Evolutionary conservation across 1,139 yeast genomes (phyloP), one percentile per base, ranked within the genome.

Genomic region (Petasospora fabianii): DNA sequence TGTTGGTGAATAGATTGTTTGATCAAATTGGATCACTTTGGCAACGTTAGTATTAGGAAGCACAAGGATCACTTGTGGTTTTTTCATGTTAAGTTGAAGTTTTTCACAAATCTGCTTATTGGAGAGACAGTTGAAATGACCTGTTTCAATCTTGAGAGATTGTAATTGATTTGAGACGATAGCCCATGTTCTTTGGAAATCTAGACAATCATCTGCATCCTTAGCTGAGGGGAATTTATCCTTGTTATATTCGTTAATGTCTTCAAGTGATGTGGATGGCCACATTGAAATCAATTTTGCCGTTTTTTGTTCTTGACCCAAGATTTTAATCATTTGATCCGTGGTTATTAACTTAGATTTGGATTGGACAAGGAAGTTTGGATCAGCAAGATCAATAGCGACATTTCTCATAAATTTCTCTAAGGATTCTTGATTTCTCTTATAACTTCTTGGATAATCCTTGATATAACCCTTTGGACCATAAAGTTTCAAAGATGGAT

Each of bases 281-380:
- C 82, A 82, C 46, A 83, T 78, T 16, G 84, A 71, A 5, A 84
- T 69, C 47, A 83, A 62, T 35, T 65, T 59, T 1, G 88, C 84
- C 18, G 60, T 60, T 4, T 61, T 56, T 4, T 57, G 61, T 15
- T 69, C 64, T 0, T 85, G 85, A 1, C 73, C 73, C 11, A 62
- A 48, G 18, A 58, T 26, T 44, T 59, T 26, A 63, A 73, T 26
- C 71, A 68, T 47, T 63, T 68, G 37, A 68, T 71, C 45, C 61
- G 60, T 60, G 58, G 71, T 34, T 53, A 62, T 38, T 51, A 46
- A 41, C 24, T 44, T 35, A 31, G 66, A 60, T 31, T 48, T 46
- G 20, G 61, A 54, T 13, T 49, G 49, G 3, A 56, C 40, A 10
- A 50, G 41, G 5, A 48, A 33, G 16, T 55, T 55, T 3, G 70